These are phyloP conservation scores for Geum urbanum DNA, from an alignment of 306 rosid genomes.

Conservation along the genomic window DNA sequence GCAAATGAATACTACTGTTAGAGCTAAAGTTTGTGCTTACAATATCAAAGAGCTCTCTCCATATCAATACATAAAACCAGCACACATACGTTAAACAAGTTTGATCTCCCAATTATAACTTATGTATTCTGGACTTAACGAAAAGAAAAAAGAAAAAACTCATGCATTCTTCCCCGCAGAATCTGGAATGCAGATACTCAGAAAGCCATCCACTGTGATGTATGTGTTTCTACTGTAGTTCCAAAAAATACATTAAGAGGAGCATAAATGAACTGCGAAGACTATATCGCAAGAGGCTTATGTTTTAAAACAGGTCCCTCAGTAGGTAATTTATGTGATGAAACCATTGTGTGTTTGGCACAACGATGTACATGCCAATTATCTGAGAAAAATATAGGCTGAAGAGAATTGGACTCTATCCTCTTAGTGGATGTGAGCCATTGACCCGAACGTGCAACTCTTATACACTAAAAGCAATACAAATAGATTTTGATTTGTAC, in stretches of 20 bases:
- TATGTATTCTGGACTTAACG: not conserved
- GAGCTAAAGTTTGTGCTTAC: not conserved
- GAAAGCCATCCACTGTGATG: no score
- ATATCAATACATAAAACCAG: not conserved
- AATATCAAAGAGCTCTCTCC: not conserved
- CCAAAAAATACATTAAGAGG: not conserved
- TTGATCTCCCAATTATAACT: not conserved
- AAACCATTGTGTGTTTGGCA: not conserved
- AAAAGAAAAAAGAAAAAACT: no score
- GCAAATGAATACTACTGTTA: conserved; percentile 1
- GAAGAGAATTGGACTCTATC: not conserved
- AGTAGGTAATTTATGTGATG: not conserved
- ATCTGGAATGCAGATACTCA: no score
- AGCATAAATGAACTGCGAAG: not conserved
- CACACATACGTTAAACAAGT: not conserved
- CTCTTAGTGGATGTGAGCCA: not conserved
- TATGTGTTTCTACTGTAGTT: not conserved
- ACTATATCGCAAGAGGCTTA: not conserved
- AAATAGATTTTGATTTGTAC: not conserved
- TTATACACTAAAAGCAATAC: not conserved
- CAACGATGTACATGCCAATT: not conserved
- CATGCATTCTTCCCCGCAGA: no score
- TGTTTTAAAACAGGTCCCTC: not conserved
- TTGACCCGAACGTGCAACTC: not conserved
- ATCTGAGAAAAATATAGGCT: not conserved